Base-by-base conservation (phyloP, 2,329 filamentous ascomycete genomes). In the Eutypa lata region DNA sequence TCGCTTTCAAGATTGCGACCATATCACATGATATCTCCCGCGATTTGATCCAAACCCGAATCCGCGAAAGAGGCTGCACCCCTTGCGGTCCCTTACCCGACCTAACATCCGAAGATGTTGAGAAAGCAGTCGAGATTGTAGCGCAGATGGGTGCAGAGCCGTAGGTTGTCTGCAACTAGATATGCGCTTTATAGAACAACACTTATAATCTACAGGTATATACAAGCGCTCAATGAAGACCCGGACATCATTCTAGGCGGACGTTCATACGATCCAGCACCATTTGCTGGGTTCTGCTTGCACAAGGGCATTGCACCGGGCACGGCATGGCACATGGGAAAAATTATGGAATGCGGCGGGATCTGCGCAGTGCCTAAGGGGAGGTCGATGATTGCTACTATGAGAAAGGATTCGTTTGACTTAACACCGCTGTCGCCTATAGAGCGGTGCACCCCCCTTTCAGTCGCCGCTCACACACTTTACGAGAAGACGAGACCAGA, bases 401-500 rank as follows among this genome's bases (percentile, higher is more conserved):
- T 75, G 24, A 65, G 66, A 51, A 28, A 47, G 22, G 50, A 67
- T 7, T 65, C 60, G 2, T 76, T 76, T 52, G 73, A 76, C 53
- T 54, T 76, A 5, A 62, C 55, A 2, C 72, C 73, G 1, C 52
- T 72, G 0, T 58, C 63, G 16, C 62, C 68, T 1, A 50, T 51
- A 2, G 60, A 65, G 16, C 59, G 62, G 7, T 76, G 73, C 53
- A 75, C 69, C 1, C 66, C 71, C 0, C 40, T 68, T 1, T 69
- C 66, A 2, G 73, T 76, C 2, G 73, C 73, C 6, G 71, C 73
- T 0, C 74, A 76, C 59, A 70, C 72, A 2, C 58, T 76, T 8
- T 77, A 77, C 50, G 74, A 76, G 57, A 76, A 76, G 55, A 66
- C 68, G 4, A 54, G 73, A 26, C 74, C 74, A 0, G 74, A 77